Percentiles rank a stretch among this genome's conserved stretches.
phyloP scores from a whole-genome alignment of 495 filamentous ascomycete genomes.

The Talaromyces wortmannii region DNA sequence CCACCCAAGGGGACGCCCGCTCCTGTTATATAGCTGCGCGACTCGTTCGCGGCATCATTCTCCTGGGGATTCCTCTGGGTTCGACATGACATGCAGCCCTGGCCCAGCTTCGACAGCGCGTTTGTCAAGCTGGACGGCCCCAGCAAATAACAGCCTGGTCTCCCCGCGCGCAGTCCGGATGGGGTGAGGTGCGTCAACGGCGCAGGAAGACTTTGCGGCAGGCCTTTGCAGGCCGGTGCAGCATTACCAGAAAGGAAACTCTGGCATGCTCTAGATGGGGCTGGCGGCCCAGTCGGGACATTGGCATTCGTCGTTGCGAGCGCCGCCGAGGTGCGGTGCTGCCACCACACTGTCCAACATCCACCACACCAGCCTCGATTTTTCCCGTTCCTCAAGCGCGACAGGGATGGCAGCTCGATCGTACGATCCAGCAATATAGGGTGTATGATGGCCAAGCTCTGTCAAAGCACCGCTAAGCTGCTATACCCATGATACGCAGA shows the following conservation, averaged over 20 bases:
- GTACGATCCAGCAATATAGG: background rate
- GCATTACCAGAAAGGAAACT: background rate
- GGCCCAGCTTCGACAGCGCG: background rate
- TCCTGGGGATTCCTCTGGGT: too few species aligned
- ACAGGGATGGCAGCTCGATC: too few species aligned
- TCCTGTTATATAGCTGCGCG: too few species aligned
- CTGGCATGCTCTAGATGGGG: background rate
- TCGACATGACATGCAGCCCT: too few species aligned
- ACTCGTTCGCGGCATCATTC: too few species aligned
- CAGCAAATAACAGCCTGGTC: background rate
- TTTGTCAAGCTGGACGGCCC: background rate
- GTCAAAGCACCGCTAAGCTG: background rate
- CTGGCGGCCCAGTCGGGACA: too few species aligned
- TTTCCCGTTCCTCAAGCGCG: too few species aligned
- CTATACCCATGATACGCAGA: background rate
- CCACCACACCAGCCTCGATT: too few species aligned
- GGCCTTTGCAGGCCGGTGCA: background rate
- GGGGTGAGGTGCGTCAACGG: slow-evolving; percentile 5
- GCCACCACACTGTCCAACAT: too few species aligned
- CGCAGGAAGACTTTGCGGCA: background rate
- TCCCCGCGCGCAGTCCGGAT: background rate
- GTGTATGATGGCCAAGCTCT: background rate
- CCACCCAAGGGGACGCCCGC: too few species aligned
- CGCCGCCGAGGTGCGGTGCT: too few species aligned
- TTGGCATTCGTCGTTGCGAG: too few species aligned